A percentile compares a stretch with the other conserved stretches of the same genome.
Evolutionary conservation across 176 grass and related monocot species (phyloP).

Genomic region (Carex pumila): DNA sequence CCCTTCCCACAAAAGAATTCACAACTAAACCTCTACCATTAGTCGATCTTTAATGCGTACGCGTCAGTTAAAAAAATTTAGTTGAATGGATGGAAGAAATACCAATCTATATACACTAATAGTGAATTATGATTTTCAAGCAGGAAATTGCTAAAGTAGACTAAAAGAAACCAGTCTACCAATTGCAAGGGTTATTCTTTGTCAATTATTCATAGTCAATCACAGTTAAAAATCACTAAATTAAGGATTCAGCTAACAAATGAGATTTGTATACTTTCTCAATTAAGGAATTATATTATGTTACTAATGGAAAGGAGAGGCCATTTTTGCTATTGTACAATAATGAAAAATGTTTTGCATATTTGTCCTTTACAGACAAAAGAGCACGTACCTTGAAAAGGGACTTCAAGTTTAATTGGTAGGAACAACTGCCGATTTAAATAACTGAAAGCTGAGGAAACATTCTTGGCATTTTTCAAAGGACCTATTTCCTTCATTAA

Average conservation of each 20-base stretch:
- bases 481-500: conserved; percentile 68
- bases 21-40: background rate
- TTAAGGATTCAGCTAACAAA: background rate
- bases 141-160: background rate
- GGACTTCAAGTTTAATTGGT: conserved; percentile 67
- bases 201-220: background rate
- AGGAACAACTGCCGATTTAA: conserved; percentile 56
- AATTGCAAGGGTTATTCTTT: background rate
- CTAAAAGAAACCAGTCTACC: background rate
- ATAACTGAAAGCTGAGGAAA: conserved; percentile 62
- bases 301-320: conserved; percentile 1
- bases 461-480: conserved; percentile 76
- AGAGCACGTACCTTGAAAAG: conserved; percentile 46
- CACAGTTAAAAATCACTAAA: background rate
- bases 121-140: background rate
- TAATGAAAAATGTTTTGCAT: background rate
- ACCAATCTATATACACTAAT: background rate
- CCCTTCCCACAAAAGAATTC: background rate
- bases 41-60: background rate
- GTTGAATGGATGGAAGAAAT: background rate
- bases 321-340: background rate
- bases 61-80: background rate
- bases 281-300: conserved; percentile 4
- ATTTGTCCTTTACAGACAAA: conserved; percentile 2
- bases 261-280: background rate